phyloP scores from a whole-genome alignment of 1,284 basidiomycete species.

The Apiotrichum domesticum region DNA sequence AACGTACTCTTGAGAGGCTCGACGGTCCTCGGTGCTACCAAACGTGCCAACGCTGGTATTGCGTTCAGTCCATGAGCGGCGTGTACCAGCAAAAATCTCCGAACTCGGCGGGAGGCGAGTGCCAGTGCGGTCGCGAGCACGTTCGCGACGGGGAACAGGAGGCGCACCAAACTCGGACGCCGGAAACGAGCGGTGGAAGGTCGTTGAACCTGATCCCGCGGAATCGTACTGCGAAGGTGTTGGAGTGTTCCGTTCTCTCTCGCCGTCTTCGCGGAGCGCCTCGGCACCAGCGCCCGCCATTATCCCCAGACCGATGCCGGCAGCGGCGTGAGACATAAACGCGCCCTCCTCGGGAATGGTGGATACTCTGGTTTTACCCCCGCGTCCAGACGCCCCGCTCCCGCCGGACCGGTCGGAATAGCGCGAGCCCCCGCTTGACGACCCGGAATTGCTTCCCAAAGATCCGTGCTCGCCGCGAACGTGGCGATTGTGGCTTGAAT shows the following conservation, averaged over 20 bases:
- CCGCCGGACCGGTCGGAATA: neutral
- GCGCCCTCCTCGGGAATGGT: conserved; percentile 13
- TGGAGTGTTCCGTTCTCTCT: neutral
- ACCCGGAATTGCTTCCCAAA: conserved; percentile 2
- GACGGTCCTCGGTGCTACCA: conserved; percentile 5
- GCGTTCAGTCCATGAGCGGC: neutral
- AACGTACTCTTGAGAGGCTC: neutral
- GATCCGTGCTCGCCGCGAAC: conserved; percentile 2
- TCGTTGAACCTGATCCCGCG: conserved; percentile 4
- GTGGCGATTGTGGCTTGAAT: neutral
- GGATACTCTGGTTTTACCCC: neutral
- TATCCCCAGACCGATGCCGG: too few relatives aligned
- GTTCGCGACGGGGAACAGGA: neutral
- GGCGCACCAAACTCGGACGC: conserved; percentile 13
- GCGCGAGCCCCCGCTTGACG: neutral
- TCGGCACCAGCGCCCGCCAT: neutral
- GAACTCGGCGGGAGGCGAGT: neutral
- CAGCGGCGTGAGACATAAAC: neutral
- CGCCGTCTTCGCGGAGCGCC: neutral
- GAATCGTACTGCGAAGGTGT: conserved; percentile 8
- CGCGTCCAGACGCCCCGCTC: neutral
- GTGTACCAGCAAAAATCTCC: neutral
- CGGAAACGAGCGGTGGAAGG: neutral
- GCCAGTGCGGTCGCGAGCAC: neutral
- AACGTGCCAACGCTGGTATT: conserved; percentile 17